phyloP scores from a whole-genome alignment of 2,329 filamentous ascomycete genomes.

The Colletotrichum acutatum region DNA sequence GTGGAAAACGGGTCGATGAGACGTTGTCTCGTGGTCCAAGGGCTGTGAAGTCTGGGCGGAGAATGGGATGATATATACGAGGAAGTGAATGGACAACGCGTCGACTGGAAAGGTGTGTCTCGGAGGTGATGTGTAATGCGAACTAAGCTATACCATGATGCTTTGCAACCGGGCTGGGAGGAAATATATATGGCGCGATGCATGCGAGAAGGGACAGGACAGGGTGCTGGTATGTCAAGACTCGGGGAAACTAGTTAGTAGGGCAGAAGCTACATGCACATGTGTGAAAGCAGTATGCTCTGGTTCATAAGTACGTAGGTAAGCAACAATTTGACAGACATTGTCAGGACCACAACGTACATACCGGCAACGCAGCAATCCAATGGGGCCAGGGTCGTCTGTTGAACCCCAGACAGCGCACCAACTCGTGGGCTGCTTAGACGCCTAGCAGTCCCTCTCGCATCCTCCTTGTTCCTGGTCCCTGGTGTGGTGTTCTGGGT shows the following conservation, averaged over 20 bases:
- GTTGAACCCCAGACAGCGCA: conserved; percentile 26
- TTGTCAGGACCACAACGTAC: conserved; percentile 11
- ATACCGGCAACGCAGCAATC: conserved; percentile 16
- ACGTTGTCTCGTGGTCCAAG: not conserved
- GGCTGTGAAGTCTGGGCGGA: not conserved
- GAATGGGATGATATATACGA: conserved; percentile 17
- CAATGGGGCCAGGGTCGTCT: conserved; percentile 6
- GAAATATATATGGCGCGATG: conserved; percentile 34
- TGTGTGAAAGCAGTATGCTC: conserved; percentile 19
- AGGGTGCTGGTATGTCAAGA: conserved; percentile 17
- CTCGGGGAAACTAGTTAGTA: conserved; percentile 4
- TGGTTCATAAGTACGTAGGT: conserved; percentile 31
- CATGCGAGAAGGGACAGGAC: conserved; percentile 16
- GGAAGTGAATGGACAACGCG: not conserved
- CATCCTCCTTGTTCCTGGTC: conserved; percentile 20
- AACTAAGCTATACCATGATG: conserved; percentile 22
- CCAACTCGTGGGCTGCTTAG: conserved; percentile 28
- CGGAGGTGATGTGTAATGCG: conserved; percentile 33
- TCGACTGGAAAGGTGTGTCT: conserved; percentile 5
- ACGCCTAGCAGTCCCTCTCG: conserved; percentile 16
- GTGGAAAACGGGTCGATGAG: not conserved
- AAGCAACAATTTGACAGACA: conserved; percentile 29
- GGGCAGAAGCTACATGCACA: conserved; percentile 13
- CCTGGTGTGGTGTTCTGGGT: conserved; percentile 22
- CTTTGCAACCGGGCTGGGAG: conserved; percentile 26